Base-by-base conservation (phyloP, 495 filamentous ascomycete genomes). In the Penicillium samsonianum region DNA sequence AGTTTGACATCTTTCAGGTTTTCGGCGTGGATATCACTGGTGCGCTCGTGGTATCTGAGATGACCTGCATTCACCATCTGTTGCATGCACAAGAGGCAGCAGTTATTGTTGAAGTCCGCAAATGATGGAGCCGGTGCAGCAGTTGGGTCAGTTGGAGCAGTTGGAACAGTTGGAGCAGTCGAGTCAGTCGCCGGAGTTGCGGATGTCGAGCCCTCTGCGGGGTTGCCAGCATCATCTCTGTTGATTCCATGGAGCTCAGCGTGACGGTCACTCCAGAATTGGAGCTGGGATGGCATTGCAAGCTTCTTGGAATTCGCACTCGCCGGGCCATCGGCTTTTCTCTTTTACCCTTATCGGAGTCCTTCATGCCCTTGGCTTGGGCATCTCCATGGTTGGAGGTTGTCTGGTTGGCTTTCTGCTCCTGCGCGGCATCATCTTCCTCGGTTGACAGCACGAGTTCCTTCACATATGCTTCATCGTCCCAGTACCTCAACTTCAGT, bases 181-280 rank as follows among this genome's bases (percentile, higher is more conserved):
- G 61, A 17, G 11, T 70, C 61, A 7, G 47, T 25, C 22, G 60
- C 20, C 11, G 65, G 53, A 19, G 12, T 33, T 37, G 23, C 53
- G 57, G 14, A 37, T 37, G 5, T 68, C 63, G 42, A 54, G 5
- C 33, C 20, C 8, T 67, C 64, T 8, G 16, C 45, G 31, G 53
- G 22, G 6, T 65, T 62, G 5, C 63, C 77, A 53, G 69, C 69
- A 35, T 17, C 65, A 54, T 58, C 74, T 51, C 68, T 72, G 37
- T 71, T 63, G 23, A 77, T 74, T 1, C 89, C 87, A 60, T 93
- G 90, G 38, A 96, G 76, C 67, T 96, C 90, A 0, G 88, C 90
- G 64, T 91, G 89, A 25, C 90, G 89, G 64, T 92, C 88, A 50
- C 87, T 84, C 92, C 92, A 96, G 70, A 92, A 89, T 72, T 94